Evolutionary conservation across 2,329 filamentous ascomycete genomes (phyloP).

Genomic region (Seiridium cupressi): DNA sequence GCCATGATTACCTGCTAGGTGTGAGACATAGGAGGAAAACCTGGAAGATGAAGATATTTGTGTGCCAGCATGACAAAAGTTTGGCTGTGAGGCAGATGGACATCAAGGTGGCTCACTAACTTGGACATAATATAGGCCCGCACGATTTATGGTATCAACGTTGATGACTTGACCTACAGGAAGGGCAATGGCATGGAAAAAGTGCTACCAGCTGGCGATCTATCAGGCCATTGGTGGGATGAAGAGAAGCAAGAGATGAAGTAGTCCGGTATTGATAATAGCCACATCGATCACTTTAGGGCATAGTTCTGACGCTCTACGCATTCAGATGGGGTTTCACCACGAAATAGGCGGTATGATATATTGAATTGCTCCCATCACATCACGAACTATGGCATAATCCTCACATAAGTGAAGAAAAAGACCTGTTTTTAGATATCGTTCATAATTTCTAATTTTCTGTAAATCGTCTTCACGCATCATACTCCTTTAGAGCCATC

Average conservation of each 20-base stretch:
- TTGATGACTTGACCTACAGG: slow-evolving; percentile 34
- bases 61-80: neutral
- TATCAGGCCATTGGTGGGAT: slow-evolving; percentile 34
- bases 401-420: neutral
- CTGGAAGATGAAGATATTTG: neutral
- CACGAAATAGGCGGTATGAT: too few relatives aligned
- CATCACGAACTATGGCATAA: neutral
- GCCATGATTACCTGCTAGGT: neutral
- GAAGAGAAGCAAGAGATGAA: slow-evolving; percentile 27
- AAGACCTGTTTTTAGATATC: too few relatives aligned
- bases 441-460: too few relatives aligned
- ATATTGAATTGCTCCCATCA: too few relatives aligned
- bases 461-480: too few relatives aligned
- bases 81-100: neutral
- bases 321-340: too few relatives aligned
- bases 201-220: slow-evolving; percentile 31
- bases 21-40: neutral
- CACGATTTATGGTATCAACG: slow-evolving; percentile 38
- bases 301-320: too few relatives aligned
- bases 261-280: slow-evolving; percentile 1
- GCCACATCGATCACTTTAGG: too few relatives aligned
- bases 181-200: slow-evolving; percentile 34
- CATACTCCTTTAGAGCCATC: too few relatives aligned
- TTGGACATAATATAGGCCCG: slow-evolving; percentile 30
- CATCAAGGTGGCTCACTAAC: neutral